Base-by-base conservation (phyloP, 352 stramenopile species). In the Phytophthora vignae region DNA sequence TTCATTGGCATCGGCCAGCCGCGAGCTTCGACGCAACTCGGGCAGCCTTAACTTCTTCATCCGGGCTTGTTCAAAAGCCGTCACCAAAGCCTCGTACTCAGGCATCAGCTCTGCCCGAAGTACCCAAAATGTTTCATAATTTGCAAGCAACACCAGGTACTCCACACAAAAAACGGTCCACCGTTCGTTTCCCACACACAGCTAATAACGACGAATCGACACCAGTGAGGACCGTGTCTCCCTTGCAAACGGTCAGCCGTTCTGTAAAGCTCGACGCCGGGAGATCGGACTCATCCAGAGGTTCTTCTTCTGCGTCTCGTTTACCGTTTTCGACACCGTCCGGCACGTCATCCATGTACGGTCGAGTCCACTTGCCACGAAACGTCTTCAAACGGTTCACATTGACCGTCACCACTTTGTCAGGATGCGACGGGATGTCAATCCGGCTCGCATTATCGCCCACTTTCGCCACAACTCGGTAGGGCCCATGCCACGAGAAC, bases 121-220 rank as follows among this genome's bases (percentile, higher is more conserved):
- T 1, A 59, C 11, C 49, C 49, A 67, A 21, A 58, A 66, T 0
- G 46, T 66, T 5, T 66, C 59, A 31, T 58, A 66, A 19, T 40
- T 66, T 2, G 36, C 31, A 5, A 46, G 10, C 12, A 65, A 14
- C 2, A 12, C 46, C 6, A 65, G 7, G 9, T 65, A 65, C 8
- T 58, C 29, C 9, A 50, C 19, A n/a, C n/a, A n/a, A n/a, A 2
- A 6, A 3, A 6, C 9, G 33, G n/a, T 27, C 17, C 8, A 27
- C 46, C 15, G 17, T n/a, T 27, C 46, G 46, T n/a, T 53, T 53
- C 6, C 11, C 46, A 4, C 12, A 14, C 5, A 53, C n/a, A 14
- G 22, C 46, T 4, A 53, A 27, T 7, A 27, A 27, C 17, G 46
- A 6, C 3, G 19, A 14, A 14, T 53, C n/a, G 7, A n/a, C 19